These are phyloP conservation scores for Populus tomentosa DNA, from an alignment of 441 rosid genomes.

Conservation along the genomic window DNA sequence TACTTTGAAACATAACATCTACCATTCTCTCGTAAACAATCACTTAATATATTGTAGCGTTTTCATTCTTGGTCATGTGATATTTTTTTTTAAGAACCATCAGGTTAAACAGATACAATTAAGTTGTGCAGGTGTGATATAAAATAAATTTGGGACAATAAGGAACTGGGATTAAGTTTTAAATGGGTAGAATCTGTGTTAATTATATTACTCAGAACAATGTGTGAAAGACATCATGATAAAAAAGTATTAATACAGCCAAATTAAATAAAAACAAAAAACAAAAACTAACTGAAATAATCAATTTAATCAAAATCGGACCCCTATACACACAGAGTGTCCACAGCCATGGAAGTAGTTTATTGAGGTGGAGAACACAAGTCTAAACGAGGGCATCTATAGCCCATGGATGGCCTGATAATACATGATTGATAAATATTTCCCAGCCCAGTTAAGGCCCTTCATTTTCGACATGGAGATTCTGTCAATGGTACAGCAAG, in stretches of 20 bases:
- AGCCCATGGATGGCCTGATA: not conserved
- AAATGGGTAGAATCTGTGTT: not conserved
- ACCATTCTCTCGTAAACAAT: accelerated
- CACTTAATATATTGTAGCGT: too few species aligned
- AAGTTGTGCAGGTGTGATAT: not conserved
- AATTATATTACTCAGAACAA: not conserved
- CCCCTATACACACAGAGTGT: too few species aligned
- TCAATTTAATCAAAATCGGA: too few species aligned
- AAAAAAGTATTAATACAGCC: too few species aligned
- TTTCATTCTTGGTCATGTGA: too few species aligned
- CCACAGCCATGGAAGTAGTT: too few species aligned
- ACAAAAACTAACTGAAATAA: too few species aligned
- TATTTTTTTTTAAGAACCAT: too few species aligned
- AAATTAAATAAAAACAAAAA: too few species aligned
- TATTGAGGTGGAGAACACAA: not conserved
- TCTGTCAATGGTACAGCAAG: not conserved
- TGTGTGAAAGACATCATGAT: not conserved
- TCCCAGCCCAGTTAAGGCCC: not conserved
- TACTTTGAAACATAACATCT: too few species aligned
- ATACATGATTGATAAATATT: not conserved
- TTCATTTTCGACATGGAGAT: not conserved
- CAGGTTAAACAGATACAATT: too few species aligned
- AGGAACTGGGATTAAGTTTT: not conserved
- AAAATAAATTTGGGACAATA: not conserved
- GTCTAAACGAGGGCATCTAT: not conserved